Evolutionary conservation across 257 asterid genomes (phyloP).

Genomic region (Ballota nigra): DNA sequence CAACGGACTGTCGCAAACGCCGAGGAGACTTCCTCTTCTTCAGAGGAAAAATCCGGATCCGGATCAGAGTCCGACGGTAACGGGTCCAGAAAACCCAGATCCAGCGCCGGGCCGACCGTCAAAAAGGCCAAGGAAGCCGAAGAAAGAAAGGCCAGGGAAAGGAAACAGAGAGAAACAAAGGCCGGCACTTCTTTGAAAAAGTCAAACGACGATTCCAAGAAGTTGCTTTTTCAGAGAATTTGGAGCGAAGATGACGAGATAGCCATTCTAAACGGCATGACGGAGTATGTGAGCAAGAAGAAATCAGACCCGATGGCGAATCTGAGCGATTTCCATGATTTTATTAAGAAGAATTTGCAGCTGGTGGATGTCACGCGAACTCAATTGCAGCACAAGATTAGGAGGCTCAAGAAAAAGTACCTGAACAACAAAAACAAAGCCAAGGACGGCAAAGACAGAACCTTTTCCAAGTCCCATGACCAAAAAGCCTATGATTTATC

Average conservation of each 20-base stretch:
- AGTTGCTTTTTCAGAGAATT: constrained; percentile 47
- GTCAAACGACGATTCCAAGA: constrained; percentile 32
- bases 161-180: too few relatives aligned
- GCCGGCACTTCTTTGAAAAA: constrained; percentile 21
- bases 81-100: constrained; percentile 26
- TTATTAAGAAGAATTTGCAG: constrained; percentile 47
- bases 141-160: too few relatives aligned
- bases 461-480: too few relatives aligned
- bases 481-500: too few relatives aligned
- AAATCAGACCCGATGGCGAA: constrained; percentile 42
- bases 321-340: constrained; percentile 45
- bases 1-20: background rate
- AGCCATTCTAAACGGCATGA: constrained; percentile 47
- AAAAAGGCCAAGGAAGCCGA: constrained; percentile 38
- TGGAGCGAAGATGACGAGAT: constrained; percentile 73
- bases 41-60: constrained; percentile 38
- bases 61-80: constrained; percentile 21
- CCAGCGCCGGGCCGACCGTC: background rate
- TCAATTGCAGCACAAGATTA: too few relatives aligned
- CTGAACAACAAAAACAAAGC: too few relatives aligned
- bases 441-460: too few relatives aligned
- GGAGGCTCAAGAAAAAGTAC: too few relatives aligned
- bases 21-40: constrained; percentile 20
- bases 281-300: constrained; percentile 37
- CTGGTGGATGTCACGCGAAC: constrained; percentile 30